Base-by-base conservation (phyloP, 345 rosid species). In the Tarenaya hassleriana region DNA sequence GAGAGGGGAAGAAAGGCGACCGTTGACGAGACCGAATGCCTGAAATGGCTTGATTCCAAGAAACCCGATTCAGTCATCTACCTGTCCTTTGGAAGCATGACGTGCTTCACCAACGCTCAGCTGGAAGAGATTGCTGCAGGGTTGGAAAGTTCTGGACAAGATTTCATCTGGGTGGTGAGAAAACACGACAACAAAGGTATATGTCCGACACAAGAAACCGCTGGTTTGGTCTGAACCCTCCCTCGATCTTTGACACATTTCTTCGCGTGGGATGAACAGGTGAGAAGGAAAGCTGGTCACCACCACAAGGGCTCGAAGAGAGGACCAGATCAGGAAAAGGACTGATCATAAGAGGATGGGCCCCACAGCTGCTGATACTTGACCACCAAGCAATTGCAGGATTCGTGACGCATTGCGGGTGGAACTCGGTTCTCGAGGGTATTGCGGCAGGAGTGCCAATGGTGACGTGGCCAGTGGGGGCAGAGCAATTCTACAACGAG, bases 381-480 rank as follows among this genome's bases (percentile, higher is more conserved):
- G 81, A 75, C 4, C 72, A 75, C 24, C 61, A 68, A 61, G 75
- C 79, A 1, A 34, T 52, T 0, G 75, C 75, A 18, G 75, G 70
- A 19, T 75, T 71, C 5, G 47, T 79, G 64, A 79, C 81, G 3
- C 81, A 75, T 8, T 79, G 81, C 12, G 81, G 84, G 32, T 78
- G 78, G 84, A 78, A 72, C 62, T 78, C 80, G 0, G 13, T 63
- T 31, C 40, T 75, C 1, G 83, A 78, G 45, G 73, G 68, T 11
- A 47, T 70, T 0, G 35, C 66, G 33, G 67, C 72, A 6, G 78
- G 83, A 16, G 51, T 75, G 32, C 81, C 75, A 1, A 63, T 78
- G 76, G 68, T 78, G 31, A 73, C 71, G 1, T 75, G 80, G 84
- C 81, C 84, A 0, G 34, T 65, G 12, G 37, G 8, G 6, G 78